These are phyloP conservation scores for Collybia mongolica DNA, from an alignment of 768 basidiomycete genomes.

Conservation along the genomic window DNA sequence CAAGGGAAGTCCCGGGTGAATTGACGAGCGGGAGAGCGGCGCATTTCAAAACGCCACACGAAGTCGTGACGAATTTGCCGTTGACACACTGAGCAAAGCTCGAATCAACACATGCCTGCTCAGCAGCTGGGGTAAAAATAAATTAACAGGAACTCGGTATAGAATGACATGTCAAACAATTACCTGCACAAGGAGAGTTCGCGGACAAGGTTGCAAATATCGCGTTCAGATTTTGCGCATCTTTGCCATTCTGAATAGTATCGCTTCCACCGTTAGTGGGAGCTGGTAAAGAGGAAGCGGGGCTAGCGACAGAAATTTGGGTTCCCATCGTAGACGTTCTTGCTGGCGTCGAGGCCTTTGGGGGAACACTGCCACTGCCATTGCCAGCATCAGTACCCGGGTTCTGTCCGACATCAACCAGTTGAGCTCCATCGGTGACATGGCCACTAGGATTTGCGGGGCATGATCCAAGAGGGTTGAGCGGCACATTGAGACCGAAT, in stretches of 20 bases:
- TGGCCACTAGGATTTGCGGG: conserved; percentile 46
- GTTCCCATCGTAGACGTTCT: conserved; percentile 9
- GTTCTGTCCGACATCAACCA: conserved; percentile 30
- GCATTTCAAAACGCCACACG: conserved; percentile 31
- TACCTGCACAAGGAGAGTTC: conserved; percentile 34
- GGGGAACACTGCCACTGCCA: conserved; percentile 5
- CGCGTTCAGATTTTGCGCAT: conserved; percentile 36
- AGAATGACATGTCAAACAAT: not conserved
- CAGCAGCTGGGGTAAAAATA: conserved; percentile 26
- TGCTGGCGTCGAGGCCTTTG: conserved; percentile 9
- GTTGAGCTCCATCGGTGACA: conserved; percentile 47
- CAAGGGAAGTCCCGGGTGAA: conserved; percentile 37
- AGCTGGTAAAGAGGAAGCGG: conserved; percentile 16
- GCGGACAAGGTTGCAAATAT: conserved; percentile 38
- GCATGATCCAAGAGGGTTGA: conserved; percentile 50
- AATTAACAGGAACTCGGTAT: not conserved
- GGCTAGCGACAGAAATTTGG: conserved; percentile 13
- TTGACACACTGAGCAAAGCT: conserved; percentile 50
- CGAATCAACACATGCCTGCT: conserved; percentile 40
- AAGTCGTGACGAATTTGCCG: conserved; percentile 31
- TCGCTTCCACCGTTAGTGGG: conserved; percentile 14
- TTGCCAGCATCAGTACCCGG: conserved; percentile 27
- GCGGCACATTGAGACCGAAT: conserved; percentile 36
- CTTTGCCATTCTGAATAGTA: conserved; percentile 34
- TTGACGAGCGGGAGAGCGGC: conserved; percentile 44